Conservation (phyloP, 768 basidiomycete genomes). For the Lactarius sanguifluus region DNA sequence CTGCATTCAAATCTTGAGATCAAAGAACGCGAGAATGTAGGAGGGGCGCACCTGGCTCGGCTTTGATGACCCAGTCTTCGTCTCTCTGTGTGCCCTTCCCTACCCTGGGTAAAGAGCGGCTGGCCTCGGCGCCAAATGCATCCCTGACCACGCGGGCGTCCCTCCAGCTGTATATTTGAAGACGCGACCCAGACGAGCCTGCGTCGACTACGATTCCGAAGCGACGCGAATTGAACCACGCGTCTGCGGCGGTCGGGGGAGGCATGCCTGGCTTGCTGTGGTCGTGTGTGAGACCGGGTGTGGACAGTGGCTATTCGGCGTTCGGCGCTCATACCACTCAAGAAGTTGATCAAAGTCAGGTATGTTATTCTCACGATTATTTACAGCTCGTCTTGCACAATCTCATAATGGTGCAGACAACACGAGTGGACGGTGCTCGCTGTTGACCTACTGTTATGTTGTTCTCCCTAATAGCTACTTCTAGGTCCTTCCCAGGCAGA, state of each 20-base stretch:
- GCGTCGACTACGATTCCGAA: constrained; percentile 98
- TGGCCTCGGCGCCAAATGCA: constrained; percentile 49
- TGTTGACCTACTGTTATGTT: background rate
- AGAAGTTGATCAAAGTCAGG: background rate
- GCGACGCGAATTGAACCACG: constrained; percentile 77
- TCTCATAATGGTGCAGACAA: constrained; percentile 42
- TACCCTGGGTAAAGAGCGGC: constrained; percentile 70
- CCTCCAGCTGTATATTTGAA: constrained; percentile 97
- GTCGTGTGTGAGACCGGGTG: background rate
- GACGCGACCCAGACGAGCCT: constrained; percentile 92
- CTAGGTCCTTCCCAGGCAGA: constrained; percentile 87
- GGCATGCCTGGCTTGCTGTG: constrained; percentile 51
- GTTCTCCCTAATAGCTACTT: background rate
- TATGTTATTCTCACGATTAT: constrained; percentile 14
- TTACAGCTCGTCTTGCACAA: constrained; percentile 1
- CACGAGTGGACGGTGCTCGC: constrained; percentile 40
- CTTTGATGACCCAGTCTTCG: constrained; percentile 87
- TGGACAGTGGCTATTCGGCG: background rate
- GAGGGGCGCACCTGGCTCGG: constrained; percentile 78
- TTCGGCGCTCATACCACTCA: background rate
- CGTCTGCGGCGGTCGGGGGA: constrained; percentile 65
- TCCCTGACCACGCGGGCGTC: constrained; percentile 67
- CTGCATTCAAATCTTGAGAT: constrained; percentile 41
- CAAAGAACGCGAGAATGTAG: background rate
- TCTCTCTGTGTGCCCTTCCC: constrained; percentile 85